A percentile compares a stretch with the other conserved stretches of the same genome.
Evolutionary conservation across 1,284 basidiomycete genomes (phyloP).

Genomic region (Malassezia obtusa): DNA sequence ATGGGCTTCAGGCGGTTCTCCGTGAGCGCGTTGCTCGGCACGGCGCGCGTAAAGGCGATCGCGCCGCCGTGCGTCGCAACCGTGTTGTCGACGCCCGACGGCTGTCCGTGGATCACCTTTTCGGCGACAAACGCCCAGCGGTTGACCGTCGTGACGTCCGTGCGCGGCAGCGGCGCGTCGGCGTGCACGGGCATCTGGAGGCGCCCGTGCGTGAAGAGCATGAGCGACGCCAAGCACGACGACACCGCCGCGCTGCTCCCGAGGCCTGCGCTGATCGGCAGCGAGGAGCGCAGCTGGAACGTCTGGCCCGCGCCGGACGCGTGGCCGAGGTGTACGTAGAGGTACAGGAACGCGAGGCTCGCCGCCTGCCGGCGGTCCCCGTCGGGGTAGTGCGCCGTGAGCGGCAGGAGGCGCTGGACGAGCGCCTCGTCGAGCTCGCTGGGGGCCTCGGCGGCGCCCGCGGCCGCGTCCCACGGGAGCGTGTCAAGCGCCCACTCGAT

Average conservation of each 20-base stretch:
- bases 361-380: conserved; percentile 54
- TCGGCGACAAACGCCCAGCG: conserved; percentile 88
- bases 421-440: conserved; percentile 30
- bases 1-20: conserved; percentile 69
- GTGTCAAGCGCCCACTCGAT: conserved; percentile 66
- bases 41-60: conserved; percentile 73
- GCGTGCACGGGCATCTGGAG: conserved; percentile 53
- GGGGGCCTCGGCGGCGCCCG: conserved; percentile 53
- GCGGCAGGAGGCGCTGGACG: conserved; percentile 23
- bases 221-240: conserved; percentile 68
- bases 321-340: conserved; percentile 71
- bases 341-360: conserved; percentile 76
- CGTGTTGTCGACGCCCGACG: conserved; percentile 93
- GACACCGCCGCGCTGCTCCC: conserved; percentile 95
- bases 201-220: conserved; percentile 54
- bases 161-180: conserved; percentile 1
- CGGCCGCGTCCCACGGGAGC: conserved; percentile 65
- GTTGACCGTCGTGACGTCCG: conserved; percentile 69
- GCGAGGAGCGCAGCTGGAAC: conserved; percentile 75
- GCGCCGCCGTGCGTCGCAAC: conserved; percentile 89
- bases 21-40: conserved; percentile 55
- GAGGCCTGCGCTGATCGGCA: conserved; percentile 95
- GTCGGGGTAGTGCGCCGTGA: conserved; percentile 31
- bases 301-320: conserved; percentile 61
- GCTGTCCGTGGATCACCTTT: conserved; percentile 94